These are phyloP conservation scores for Arthroderma sp. DNA, from an alignment of 2,329 filamentous ascomycete genomes.

Conservation along the genomic window DNA sequence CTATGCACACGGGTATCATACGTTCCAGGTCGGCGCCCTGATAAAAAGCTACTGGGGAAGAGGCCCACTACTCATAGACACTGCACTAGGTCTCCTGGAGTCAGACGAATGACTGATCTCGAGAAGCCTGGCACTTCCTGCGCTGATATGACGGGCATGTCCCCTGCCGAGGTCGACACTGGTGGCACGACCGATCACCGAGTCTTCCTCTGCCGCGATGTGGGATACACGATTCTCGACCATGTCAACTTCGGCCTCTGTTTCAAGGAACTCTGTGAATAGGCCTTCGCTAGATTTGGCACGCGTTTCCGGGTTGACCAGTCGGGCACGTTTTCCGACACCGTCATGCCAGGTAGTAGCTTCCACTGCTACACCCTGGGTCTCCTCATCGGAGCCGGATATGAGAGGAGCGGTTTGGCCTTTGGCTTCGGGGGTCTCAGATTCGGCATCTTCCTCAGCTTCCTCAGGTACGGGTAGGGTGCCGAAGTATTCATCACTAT, in stretches of 20 bases:
- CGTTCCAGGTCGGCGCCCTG: too few species aligned
- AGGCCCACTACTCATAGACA: slow-evolving; percentile 6
- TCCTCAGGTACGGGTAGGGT: slow-evolving; percentile 36
- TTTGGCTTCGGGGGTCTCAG: slow-evolving; percentile 1
- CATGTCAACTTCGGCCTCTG: slow-evolving; percentile 20
- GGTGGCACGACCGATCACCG: slow-evolving; percentile 48
- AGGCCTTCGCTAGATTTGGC: slow-evolving; percentile 51
- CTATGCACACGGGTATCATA: too few species aligned
- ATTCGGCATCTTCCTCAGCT: slow-evolving; percentile 3
- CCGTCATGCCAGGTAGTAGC: slow-evolving; percentile 36
- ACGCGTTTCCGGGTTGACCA: slow-evolving; percentile 48
- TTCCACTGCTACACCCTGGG: not conserved
- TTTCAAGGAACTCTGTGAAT: slow-evolving; percentile 37
- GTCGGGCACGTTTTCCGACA: slow-evolving; percentile 44
- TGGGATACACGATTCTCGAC: slow-evolving; percentile 22
- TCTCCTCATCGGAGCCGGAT: not conserved
- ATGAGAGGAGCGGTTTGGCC: slow-evolving; percentile 4
- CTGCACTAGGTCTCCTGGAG: slow-evolving; percentile 19
- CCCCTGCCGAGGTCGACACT: slow-evolving; percentile 55
- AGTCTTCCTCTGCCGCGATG: slow-evolving; percentile 20
- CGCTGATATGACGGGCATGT: slow-evolving; percentile 60
- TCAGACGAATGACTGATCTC: slow-evolving; percentile 49
- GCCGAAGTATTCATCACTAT: slow-evolving; percentile 63
- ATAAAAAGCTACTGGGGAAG: not conserved
- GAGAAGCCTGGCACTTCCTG: slow-evolving; percentile 62